These are phyloP conservation scores for Chlamydomonas sp. DNA, from an alignment of 139 green algal species.

Conservation along the genomic window DNA sequence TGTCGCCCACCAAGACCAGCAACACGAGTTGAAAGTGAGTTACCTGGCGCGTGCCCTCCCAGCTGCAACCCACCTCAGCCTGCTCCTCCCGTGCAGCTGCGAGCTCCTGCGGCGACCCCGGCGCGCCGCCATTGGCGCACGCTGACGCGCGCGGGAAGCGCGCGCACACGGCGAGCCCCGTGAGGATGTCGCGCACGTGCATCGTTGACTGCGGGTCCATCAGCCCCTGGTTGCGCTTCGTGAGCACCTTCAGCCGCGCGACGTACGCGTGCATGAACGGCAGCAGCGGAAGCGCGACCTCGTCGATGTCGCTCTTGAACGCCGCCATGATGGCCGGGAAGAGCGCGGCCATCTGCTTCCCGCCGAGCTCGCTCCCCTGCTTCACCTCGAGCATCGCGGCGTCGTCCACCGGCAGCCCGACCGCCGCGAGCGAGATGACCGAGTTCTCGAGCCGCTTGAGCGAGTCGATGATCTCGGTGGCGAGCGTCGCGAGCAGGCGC, in stretches of 20 bases:
- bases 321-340: slow-evolving; percentile 45
- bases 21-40: too few relatives aligned
- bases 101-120: slow-evolving; percentile 12
- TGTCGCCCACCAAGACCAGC: too few relatives aligned
- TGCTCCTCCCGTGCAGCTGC: slow-evolving; percentile 59
- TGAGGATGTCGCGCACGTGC: slow-evolving; percentile 51
- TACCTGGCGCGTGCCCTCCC: too few relatives aligned
- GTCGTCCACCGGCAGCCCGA: slow-evolving; percentile 57
- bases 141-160: slow-evolving; percentile 34
- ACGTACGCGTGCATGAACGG: slow-evolving; percentile 72
- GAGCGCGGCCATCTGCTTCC: slow-evolving; percentile 41
- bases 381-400: slow-evolving; percentile 52
- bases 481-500: slow-evolving; percentile 64
- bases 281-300: slow-evolving; percentile 56
- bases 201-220: slow-evolving; percentile 19
- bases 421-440: slow-evolving; percentile 58
- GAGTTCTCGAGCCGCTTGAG: slow-evolving; percentile 81
- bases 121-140: neutral
- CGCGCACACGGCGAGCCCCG: slow-evolving; percentile 37
- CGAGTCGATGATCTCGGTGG: slow-evolving; percentile 70
- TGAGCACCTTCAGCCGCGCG: slow-evolving; percentile 45
- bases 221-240: slow-evolving; percentile 33
- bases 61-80: slow-evolving; percentile 20
- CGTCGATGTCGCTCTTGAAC: slow-evolving; percentile 44
- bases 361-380: slow-evolving; percentile 25